phyloP scores from a whole-genome alignment of 148 eudicot genomes.

The Rhododendron simsii region DNA sequence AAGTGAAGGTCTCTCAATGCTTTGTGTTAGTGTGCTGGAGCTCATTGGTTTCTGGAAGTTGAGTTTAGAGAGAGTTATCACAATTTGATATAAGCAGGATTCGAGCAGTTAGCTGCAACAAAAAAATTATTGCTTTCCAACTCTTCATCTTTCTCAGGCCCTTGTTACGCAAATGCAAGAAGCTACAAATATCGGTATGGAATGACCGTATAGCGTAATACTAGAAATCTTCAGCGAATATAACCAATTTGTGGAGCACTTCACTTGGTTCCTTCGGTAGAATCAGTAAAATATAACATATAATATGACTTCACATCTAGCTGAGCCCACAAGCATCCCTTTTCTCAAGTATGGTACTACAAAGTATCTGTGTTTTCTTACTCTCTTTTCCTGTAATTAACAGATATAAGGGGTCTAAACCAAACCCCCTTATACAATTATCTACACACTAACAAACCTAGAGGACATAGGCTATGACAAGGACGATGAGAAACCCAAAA shows the following conservation, averaged over 20 bases:
- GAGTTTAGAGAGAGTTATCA: background rate
- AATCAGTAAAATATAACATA: too few species aligned
- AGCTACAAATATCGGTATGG: background rate
- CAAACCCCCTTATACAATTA: background rate
- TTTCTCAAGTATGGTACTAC: background rate
- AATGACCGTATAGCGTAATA: background rate
- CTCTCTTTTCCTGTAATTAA: background rate
- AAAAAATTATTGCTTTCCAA: background rate
- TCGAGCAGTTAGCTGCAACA: background rate
- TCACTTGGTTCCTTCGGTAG: background rate
- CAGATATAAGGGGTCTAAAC: background rate
- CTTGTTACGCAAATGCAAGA: background rate
- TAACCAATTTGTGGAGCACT: background rate
- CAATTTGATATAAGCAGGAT: background rate
- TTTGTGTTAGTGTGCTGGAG: background rate
- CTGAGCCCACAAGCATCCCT: background rate
- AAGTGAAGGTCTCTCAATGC: background rate
- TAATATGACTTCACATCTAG: background rate
- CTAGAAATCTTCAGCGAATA: background rate
- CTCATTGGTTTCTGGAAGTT: background rate
- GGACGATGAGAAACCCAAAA: constrained; percentile 9
- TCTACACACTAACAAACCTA: background rate
- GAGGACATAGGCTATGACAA: background rate
- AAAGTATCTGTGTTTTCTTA: background rate
- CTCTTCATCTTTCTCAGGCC: background rate